Percentiles rank a stretch among this genome's conserved stretches.
phyloP scores from a whole-genome alignment of 2,329 filamentous ascomycete genomes.

The Periconia sp. region DNA sequence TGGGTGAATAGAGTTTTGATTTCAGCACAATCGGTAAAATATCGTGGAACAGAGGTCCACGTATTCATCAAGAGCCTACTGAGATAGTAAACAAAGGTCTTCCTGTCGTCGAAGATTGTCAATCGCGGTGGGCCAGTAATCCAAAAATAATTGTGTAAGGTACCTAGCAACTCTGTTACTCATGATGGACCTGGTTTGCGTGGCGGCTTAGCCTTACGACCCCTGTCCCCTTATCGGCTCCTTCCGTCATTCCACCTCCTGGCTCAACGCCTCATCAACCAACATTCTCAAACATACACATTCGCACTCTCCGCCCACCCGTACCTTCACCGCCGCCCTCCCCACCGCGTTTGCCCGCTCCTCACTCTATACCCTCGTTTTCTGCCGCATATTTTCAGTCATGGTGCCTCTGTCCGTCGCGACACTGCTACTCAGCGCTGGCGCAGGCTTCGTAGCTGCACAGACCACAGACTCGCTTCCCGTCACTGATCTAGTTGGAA shows the following conservation, averaged over 20 bases:
- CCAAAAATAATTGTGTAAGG: too few relatives aligned
- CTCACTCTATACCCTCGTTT: conserved; percentile 16
- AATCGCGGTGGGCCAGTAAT: too few relatives aligned
- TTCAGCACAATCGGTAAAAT: too few relatives aligned
- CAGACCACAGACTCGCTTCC: conserved; percentile 24
- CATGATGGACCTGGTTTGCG: conserved; percentile 34
- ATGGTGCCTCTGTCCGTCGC: conserved; percentile 22
- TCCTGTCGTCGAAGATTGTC: too few relatives aligned
- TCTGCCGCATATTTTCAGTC: conserved; percentile 3
- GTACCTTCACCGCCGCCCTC: neutral
- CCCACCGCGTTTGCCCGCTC: neutral
- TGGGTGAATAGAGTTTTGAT: too few relatives aligned
- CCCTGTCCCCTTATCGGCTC: conserved; percentile 10
- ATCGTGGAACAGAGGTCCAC: too few relatives aligned
- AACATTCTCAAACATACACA: conserved; percentile 9
- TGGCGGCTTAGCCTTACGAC: conserved; percentile 15
- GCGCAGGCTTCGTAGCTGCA: conserved; percentile 43
- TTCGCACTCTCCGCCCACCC: neutral
- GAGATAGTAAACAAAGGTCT: too few relatives aligned
- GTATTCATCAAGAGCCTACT: too few relatives aligned
- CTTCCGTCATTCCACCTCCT: conserved; percentile 20
- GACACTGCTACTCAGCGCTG: conserved; percentile 27
- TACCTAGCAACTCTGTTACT: neutral
- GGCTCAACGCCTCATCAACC: conserved; percentile 15
- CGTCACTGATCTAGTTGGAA: conserved; percentile 62